Base-by-base conservation (phyloP, 257 asterid species). In the Rauvolfia tetraphylla region DNA sequence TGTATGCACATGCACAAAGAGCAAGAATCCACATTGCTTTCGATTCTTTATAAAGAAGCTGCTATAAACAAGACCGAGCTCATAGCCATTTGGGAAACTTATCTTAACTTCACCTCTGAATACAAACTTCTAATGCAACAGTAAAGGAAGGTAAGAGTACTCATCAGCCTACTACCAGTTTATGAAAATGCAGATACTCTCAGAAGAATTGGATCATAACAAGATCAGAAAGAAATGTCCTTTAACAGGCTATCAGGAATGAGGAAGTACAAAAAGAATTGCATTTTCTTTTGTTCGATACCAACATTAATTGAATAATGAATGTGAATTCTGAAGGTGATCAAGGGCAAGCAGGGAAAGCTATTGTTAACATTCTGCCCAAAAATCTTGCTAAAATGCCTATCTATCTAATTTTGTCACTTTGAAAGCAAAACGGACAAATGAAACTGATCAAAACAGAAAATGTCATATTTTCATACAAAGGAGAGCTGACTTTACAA, bases 401-500 rank as follows among this genome's bases (percentile, higher is more conserved):
- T 72, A 72, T 18, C 71, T 53, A 46, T 36, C 57, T 59, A 70
- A 42, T 51, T 25, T 58, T 51, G 66, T 53, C 71, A 42, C 27
- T 74, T 74, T 74, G 38, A 78, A 74, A 58, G 29, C 5, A 42
- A 51, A 33, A 73, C 11, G 23, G 23, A 69, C 75, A 63, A 15
- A n/a, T 3, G 44, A 59, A 73, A 62, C 53, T 46, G 51, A 46
- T 74, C 7, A 69, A 67, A 68, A 78, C 48, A 57, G 58, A 44
- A 53, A 78, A 25, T 48, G 67, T 75, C 73, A 78, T 69, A 72
- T 82, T 65, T 82, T 79, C 83, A 75, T n/a, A 46, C 65, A 69
- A 63, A 38, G 51, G 51, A 73, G 76, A 36, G 23, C 53, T 78
- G 29, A 54, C 72, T 66, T 79, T 75, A 82, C 83, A 79, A 77